Conservation (phyloP, 2,329 filamentous ascomycete genomes). For the Aspergillus texensis region DNA sequence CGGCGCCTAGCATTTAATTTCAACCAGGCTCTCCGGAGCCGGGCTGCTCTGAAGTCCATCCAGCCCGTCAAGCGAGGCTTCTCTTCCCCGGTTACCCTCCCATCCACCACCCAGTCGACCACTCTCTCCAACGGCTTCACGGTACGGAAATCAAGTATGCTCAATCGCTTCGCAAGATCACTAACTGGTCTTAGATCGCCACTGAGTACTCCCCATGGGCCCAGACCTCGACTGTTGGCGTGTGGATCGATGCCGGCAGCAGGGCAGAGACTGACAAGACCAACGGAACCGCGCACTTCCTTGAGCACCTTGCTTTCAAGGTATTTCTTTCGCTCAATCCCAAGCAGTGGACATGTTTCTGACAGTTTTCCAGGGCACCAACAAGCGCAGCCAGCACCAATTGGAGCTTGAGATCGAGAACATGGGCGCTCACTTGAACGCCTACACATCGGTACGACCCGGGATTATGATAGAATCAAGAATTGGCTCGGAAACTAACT, state of each 20-base stretch:
- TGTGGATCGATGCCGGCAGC: conserved; percentile 99
- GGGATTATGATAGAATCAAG: conserved; percentile 24
- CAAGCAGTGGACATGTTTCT: background rate
- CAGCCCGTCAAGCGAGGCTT: conserved; percentile 81
- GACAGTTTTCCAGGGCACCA: conserved; percentile 66
- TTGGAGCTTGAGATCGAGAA: conserved; percentile 99
- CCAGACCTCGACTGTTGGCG: conserved; percentile 95
- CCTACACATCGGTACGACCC: conserved; percentile 89
- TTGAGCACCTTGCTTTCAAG: conserved; percentile 99
- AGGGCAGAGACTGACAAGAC: conserved; percentile 97
- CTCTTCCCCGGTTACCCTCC: conserved; percentile 75
- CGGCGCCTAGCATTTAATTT: conserved; percentile 96
- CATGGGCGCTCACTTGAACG: conserved; percentile 98
- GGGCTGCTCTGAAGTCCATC: conserved; percentile 78
- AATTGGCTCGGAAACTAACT: conserved; percentile 26
- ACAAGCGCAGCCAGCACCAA: conserved; percentile 93
- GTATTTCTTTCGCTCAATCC: conserved; percentile 52
- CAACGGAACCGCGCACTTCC: conserved; percentile 98
- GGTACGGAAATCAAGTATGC: conserved; percentile 54
- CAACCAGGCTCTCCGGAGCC: conserved; percentile 84
- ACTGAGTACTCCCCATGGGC: conserved; percentile 98
- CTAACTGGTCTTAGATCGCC: conserved; percentile 70
- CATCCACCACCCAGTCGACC: conserved; percentile 87
- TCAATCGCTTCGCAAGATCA: conserved; percentile 26
- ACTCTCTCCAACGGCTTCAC: conserved; percentile 98